Conservation (phyloP, 2,329 filamentous ascomycete species). For the Rosellinia necatrix region DNA sequence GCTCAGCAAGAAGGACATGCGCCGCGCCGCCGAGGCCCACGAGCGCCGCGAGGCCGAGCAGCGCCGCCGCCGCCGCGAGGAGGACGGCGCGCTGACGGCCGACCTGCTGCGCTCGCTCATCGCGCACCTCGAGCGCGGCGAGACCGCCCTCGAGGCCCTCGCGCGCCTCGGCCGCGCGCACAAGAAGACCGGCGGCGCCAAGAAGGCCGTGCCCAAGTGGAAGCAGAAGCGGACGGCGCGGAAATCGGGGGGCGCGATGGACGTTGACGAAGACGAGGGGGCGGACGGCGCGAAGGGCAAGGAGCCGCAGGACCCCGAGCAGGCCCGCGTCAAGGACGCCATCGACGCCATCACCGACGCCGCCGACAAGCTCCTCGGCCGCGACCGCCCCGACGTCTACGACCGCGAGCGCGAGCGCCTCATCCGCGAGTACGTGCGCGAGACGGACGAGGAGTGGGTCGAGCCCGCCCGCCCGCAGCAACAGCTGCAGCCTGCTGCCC, state of each 20-base stretch:
- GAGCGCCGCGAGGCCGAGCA: slow-evolving; percentile 82
- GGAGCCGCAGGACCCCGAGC: slow-evolving; percentile 67
- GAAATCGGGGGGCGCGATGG: slow-evolving; percentile 64
- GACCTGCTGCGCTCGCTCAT: slow-evolving; percentile 79
- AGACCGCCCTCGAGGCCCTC: slow-evolving; percentile 87
- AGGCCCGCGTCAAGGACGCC: slow-evolving; percentile 69
- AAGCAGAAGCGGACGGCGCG: slow-evolving; percentile 70
- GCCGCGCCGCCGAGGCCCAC: slow-evolving; percentile 81
- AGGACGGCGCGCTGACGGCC: slow-evolving; percentile 74
- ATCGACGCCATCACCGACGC: slow-evolving; percentile 87
- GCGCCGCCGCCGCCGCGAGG: slow-evolving; percentile 69
- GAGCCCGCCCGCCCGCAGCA: slow-evolving; percentile 44
- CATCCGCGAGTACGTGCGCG: slow-evolving; percentile 78
- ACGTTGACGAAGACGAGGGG: slow-evolving; percentile 68
- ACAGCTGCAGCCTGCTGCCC: no score
- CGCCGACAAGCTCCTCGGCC: slow-evolving; percentile 81
- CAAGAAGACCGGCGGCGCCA: slow-evolving; percentile 51
- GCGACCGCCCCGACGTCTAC: slow-evolving; percentile 89
- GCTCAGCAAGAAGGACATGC: slow-evolving; percentile 91
- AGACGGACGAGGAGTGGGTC: slow-evolving; percentile 85
- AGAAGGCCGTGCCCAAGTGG: slow-evolving; percentile 63
- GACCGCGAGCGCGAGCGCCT: slow-evolving; percentile 84
- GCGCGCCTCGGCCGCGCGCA: slow-evolving; percentile 75
- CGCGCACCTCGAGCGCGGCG: slow-evolving; percentile 72
- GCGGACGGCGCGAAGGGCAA: slow-evolving; percentile 58